phyloP scores from a whole-genome alignment of 192 early-diverging fungal species.

The Rhizoclosmatium globosum region DNA sequence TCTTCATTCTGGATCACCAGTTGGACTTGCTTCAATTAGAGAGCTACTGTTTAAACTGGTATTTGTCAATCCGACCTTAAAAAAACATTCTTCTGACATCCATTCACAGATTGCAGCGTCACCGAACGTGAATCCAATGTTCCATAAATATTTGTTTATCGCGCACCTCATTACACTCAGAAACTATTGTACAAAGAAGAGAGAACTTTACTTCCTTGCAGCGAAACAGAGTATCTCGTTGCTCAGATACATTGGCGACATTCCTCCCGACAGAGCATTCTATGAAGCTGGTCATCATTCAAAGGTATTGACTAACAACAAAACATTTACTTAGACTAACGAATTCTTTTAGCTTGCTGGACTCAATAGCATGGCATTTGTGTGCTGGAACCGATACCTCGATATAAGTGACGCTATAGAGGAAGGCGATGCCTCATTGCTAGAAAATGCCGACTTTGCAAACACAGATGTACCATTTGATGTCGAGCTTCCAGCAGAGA shows the following conservation, averaged over 20 bases:
- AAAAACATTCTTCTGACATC: slow-evolving; percentile 5
- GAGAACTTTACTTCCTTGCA: slow-evolving; percentile 59
- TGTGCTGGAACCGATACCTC: slow-evolving; percentile 70
- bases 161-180: slow-evolving; percentile 57
- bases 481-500: slow-evolving; percentile 57
- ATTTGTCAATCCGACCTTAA: not conserved
- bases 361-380: slow-evolving; percentile 69
- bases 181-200: slow-evolving; percentile 60
- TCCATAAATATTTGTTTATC: slow-evolving; percentile 56
- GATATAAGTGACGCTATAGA: slow-evolving; percentile 71
- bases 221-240: slow-evolving; percentile 63
- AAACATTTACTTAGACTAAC: slow-evolving; percentile 4
- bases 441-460: slow-evolving; percentile 66
- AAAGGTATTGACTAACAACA: slow-evolving; percentile 47
- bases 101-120: slow-evolving; percentile 37
- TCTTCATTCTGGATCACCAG: slow-evolving; percentile 32
- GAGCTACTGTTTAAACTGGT: slow-evolving; percentile 65
- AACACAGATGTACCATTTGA: slow-evolving; percentile 70
- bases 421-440: slow-evolving; percentile 58
- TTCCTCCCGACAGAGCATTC: slow-evolving; percentile 64
- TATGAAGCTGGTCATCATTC: slow-evolving; percentile 62
- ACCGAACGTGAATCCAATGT: slow-evolving; percentile 46
- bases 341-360: slow-evolving; percentile 52
- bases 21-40: slow-evolving; percentile 47
- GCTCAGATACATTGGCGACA: slow-evolving; percentile 60